These are phyloP conservation scores for Exophiala phaeomuriformis DNA, from an alignment of 2,329 filamentous ascomycete species.

Conservation along the genomic window DNA sequence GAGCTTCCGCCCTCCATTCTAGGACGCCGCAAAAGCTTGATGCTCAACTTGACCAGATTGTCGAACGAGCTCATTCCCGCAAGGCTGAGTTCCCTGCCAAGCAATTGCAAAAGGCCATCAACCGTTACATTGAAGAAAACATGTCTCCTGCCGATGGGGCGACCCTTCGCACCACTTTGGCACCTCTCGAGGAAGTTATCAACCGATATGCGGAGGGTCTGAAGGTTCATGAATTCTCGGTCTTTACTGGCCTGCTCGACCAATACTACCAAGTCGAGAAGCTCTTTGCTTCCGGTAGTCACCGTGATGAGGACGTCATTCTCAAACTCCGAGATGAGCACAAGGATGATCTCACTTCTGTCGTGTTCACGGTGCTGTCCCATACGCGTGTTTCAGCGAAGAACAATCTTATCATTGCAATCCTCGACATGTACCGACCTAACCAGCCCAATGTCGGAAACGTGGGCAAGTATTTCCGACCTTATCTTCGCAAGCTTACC, in stretches of 20 bases:
- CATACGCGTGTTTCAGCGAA: conserved; percentile 89
- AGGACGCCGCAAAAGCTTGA: conserved; percentile 96
- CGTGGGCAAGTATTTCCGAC: conserved; percentile 78
- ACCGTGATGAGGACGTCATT: conserved; percentile 87
- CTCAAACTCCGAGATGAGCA: conserved; percentile 91
- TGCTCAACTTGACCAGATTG: conserved; percentile 68
- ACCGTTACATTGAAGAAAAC: conserved; percentile 84
- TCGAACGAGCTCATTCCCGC: conserved; percentile 72
- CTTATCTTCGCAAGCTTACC: conserved; percentile 73
- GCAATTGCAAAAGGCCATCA: conserved; percentile 71
- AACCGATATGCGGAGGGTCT: conserved; percentile 76
- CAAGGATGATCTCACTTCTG: conserved; percentile 80
- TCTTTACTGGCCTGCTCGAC: conserved; percentile 72
- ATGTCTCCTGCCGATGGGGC: conserved; percentile 65
- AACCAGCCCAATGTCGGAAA: conserved; percentile 88
- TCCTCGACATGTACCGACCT: conserved; percentile 87
- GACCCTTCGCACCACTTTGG: conserved; percentile 63
- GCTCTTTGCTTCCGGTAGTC: conserved; percentile 76
- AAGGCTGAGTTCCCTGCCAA: conserved; percentile 87
- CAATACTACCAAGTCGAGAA: conserved; percentile 77
- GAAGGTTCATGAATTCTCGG: conserved; percentile 79
- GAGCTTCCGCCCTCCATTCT: conserved; percentile 92
- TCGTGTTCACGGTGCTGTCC: conserved; percentile 83
- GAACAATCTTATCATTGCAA: conserved; percentile 85
- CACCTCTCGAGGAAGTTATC: conserved; percentile 70